Base-by-base conservation (phyloP, 2,329 filamentous ascomycete species). In the Fusarium abutilonis region DNA sequence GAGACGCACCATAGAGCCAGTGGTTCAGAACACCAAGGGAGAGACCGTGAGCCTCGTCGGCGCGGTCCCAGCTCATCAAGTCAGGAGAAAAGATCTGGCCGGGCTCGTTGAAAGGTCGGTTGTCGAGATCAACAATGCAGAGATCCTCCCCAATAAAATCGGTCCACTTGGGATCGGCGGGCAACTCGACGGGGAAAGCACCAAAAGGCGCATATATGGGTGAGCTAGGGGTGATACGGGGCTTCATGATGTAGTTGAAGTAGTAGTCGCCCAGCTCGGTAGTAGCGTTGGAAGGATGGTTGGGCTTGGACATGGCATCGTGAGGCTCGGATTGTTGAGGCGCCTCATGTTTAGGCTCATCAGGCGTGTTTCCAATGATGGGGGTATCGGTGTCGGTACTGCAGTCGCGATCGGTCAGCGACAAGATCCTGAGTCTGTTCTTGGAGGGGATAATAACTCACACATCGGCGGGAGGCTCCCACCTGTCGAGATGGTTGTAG, bases 111-210 rank as follows among this genome's bases (percentile, higher is more conserved):
- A 80, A 79, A 3, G 68, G 67, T 28, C 79, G 77, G 64, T 75
- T 79, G 66, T 80, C 79, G 41, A 80, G 71, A 54, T 80, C 78
- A 60, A 80, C 77, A 60, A 80, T 79, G 74, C 78, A 80, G 8
- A 80, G 66, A 3, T 77, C 71, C 62, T 78, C 69, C 47, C 76
- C 74, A 35, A 80, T 61, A 9, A 68, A 52, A 35, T 74, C 56
- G 9, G 66, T 72, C 66, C 76, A 79, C n/a, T 71, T 66, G 15
- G 69, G 44, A 4, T 70, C 53, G 7, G 60, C 68, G 7, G 69
- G 60, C 9, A 77, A 69, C 9, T 72, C 63, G 64, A 68, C 73
- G 21, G 75, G 68, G 38, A 75, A 73, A 26, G 73, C 75, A 29
- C 75, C 74, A 9, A 60, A 75, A 1, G 71, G 71, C 11, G 65